Conservation (phyloP, 306 rosid genomes). For the Pyrus betulifolia region DNA sequence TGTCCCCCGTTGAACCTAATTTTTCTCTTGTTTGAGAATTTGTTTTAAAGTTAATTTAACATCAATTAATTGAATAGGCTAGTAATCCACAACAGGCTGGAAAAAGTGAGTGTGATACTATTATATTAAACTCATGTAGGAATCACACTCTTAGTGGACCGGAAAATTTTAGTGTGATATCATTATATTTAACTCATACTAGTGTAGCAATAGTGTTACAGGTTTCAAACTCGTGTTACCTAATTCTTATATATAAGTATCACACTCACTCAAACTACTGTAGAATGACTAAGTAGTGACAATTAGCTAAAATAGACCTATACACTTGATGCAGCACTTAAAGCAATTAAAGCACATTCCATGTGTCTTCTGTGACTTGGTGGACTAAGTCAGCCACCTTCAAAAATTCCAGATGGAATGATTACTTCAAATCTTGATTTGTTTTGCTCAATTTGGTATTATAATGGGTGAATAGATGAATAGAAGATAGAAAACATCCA, state of each 20-base stretch:
- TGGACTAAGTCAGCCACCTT: neutral
- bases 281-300: neutral
- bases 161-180: too few species aligned
- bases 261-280: too few species aligned
- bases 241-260: too few species aligned
- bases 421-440: constrained; percentile 2
- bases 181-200: too few species aligned
- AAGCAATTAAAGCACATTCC: neutral
- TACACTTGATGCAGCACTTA: neutral
- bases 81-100: neutral
- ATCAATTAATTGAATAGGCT: neutral
- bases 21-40: neutral
- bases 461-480: neutral
- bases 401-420: constrained; percentile 2
- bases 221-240: too few species aligned
- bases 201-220: too few species aligned
- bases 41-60: neutral
- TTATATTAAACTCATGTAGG: too few species aligned
- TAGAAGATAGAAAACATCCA: neutral
- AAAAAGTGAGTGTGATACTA: too few species aligned
- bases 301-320: neutral
- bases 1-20: neutral
- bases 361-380: neutral
- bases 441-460: neutral
- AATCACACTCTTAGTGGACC: too few species aligned